These are phyloP conservation scores for Epichloe coenophiala DNA, from an alignment of 2,329 filamentous ascomycete species.

Conservation along the genomic window DNA sequence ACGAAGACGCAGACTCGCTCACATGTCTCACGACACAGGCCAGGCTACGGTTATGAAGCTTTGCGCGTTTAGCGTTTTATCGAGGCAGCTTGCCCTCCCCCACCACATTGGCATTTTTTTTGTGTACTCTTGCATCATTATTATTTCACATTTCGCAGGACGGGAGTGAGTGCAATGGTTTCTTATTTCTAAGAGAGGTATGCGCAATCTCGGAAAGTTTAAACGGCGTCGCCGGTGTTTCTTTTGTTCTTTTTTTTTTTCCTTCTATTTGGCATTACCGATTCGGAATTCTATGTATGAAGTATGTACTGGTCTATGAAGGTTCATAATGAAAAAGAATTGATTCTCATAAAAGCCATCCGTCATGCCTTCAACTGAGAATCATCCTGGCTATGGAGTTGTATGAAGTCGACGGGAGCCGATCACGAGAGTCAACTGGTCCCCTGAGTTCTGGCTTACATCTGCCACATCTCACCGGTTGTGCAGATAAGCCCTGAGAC, in stretches of 20 bases:
- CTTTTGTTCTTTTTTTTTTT: not conserved
- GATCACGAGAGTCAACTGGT: no score
- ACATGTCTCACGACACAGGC: not conserved
- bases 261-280: not conserved
- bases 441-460: no score
- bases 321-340: not conserved
- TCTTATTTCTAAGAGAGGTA: not conserved
- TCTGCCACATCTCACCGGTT: no score
- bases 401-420: no score
- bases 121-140: not conserved
- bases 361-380: no score
- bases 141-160: not conserved
- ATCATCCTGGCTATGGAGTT: no score
- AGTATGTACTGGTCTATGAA: not conserved
- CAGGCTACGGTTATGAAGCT: not conserved
- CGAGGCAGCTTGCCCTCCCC: not conserved
- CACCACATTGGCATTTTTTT: not conserved
- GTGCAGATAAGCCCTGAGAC: no score
- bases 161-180: not conserved
- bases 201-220: not conserved
- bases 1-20: not conserved
- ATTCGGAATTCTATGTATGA: constrained; percentile 1
- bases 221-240: constrained; percentile 2
- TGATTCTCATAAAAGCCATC: no score
- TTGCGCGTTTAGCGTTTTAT: not conserved